Percentiles rank a stretch among this genome's conserved stretches.
phyloP scores from a whole-genome alignment of 768 basidiomycete species.

The Gelatoporia subvermispora region DNA sequence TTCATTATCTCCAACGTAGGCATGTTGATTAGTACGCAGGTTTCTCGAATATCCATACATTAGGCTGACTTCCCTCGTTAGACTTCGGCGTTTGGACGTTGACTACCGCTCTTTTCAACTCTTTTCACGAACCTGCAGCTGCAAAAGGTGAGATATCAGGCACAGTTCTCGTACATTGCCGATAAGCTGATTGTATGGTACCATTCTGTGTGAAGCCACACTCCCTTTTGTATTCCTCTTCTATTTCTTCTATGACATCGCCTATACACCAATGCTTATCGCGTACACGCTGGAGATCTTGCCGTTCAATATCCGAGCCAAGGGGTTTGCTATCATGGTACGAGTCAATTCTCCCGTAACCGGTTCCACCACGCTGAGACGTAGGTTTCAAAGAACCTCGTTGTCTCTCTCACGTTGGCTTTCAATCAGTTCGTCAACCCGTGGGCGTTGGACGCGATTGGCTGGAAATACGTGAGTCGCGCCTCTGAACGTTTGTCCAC shows the following conservation, averaged over 20 bases:
- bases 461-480: conserved; percentile 35
- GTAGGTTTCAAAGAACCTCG: conserved; percentile 44
- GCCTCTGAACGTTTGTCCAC: conserved; percentile 9
- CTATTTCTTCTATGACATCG: conserved; percentile 56
- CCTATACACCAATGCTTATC: conserved; percentile 70
- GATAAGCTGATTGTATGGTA: background rate
- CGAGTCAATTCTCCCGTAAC: conserved; percentile 13
- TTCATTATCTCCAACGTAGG: conserved; percentile 63
- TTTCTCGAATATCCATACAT: background rate
- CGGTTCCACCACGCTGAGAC: background rate
- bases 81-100: conserved; percentile 57
- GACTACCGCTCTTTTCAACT: conserved; percentile 35
- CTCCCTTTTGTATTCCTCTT: conserved; percentile 63
- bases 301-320: conserved; percentile 75
- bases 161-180: background rate
- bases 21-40: conserved; percentile 46
- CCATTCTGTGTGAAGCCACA: conserved; percentile 35
- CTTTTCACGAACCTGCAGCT: conserved; percentile 23
- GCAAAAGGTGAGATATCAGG: conserved; percentile 24
- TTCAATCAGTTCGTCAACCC: conserved; percentile 83
- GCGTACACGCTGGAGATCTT: conserved; percentile 71
- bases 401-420: conserved; percentile 59
- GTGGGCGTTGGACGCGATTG: conserved; percentile 51
- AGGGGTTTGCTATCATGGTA: conserved; percentile 74
- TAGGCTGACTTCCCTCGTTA: conserved; percentile 14